Base-by-base conservation (phyloP, 139 green algal species). In the Astrephomene gubernaculifera region DNA sequence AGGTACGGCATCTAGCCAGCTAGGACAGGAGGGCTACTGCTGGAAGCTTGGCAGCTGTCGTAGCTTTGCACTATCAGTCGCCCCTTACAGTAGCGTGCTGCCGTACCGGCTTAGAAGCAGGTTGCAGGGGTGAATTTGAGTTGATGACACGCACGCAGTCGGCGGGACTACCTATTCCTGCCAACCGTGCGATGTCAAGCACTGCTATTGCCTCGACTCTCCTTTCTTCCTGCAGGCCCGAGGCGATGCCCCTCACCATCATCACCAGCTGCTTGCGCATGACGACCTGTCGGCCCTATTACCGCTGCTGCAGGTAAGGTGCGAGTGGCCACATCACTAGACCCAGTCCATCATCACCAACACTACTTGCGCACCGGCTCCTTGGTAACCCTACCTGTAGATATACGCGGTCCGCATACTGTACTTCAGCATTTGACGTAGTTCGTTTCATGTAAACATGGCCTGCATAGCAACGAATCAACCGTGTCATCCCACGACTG, bases 241-340 rank as follows among this genome's bases (percentile, higher is more conserved):
- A 7, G 38, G 39, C 39, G 76, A 83, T 17, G 25, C 4, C 25
- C 76, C 76, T n/a, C n/a, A n/a, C n/a, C n/a, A n/a, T n/a, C n/a
- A n/a, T n/a, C n/a, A n/a, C 5, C 61, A 75, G 57, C 60, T 89
- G 53, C 36, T 61, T 22, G 49, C 64, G 12, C 85, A 52, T n/a
- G 54, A 67, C 31, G 75, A 82, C 54, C 25, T 89, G 64, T 71
- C 87, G 54, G 64, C 60, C 22, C 78, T 91, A 22, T n/a, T 91
- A 52, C 83, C 78, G 21, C 64, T 91, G 53, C 72, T 89, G 36
- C 87, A 90, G 57, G 76, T 83, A 44, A 1, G 65, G 49, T 17
- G 17, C 49, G 49, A 12, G 49, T 25, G 17, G 49, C 12, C 17
- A 57, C 12, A 57, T 25, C 49, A 17, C 17, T 17, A 17, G 17